Base-by-base conservation (phyloP, 306 rosid genomes). In the Vigna nakashimae region DNA sequence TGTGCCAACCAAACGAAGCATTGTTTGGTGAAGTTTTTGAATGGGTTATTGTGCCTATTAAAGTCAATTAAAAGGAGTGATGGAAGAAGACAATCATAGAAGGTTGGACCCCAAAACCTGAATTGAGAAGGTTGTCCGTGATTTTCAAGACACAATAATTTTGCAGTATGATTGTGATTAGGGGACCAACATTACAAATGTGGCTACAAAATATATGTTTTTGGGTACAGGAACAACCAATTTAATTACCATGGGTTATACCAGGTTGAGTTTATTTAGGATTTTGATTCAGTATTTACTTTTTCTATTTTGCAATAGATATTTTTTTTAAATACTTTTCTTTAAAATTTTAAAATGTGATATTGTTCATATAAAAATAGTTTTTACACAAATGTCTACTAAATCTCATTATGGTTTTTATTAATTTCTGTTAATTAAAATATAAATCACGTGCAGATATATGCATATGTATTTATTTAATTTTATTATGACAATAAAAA, bases 51-150 rank as follows among this genome's bases (percentile, higher is more conserved):
- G 67, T 69, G 81, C 58, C 68, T 42, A 9, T 5, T 53, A 69
- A 81, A 74, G 79, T 73, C 17, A 6, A 15, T 16, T 57, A 73
- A 50, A 78, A 28, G 48, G 6, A 28, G 67, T 14, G 74, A 49
- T 6, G 15, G 42, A 24, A 49, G 30, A 46, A 69, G 45, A 24
- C 48, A 48, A 69, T 69, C 30, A 38, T 64, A 22, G 34, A 56
- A 22, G 34, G 63, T 56, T 56, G 63, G 63, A 56, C 22, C 34
- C 63, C 24, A 38, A 17, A 64, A 3, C 69, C 13, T 36, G 28
- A 64, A n/a, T 36, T 17, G 49, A 64, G 17, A 36, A 9, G 49
- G 28, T 17, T 64, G 69, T 36, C 69, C 16, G 48, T 56, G 34
- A 56, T 56, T 15, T 12, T 56, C 63, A 56, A 56, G 63, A 56